phyloP scores from a whole-genome alignment of 805 yeast genomes.

The Nakazawaea populi region DNA sequence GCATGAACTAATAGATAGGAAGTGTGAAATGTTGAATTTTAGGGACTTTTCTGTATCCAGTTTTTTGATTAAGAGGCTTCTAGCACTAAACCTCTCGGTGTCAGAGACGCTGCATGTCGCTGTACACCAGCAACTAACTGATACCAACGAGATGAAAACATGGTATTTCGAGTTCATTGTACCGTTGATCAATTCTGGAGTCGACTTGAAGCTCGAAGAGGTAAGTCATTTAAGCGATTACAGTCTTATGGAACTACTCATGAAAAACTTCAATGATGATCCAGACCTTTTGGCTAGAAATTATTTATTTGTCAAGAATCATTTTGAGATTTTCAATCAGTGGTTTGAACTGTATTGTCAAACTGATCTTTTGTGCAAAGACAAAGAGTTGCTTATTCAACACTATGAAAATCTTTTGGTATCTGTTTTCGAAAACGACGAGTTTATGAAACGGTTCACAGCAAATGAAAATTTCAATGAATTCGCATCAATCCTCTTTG shows the following conservation, averaged over 20 bases:
- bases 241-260: background rate
- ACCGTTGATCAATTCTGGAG: constrained; percentile 3
- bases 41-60: background rate
- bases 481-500: constrained; percentile 1
- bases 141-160: background rate
- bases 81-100: background rate
- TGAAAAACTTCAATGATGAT: background rate
- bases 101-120: background rate
- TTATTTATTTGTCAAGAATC: background rate
- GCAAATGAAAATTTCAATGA: background rate
- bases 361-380: background rate
- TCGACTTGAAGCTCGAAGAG: background rate
- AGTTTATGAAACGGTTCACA: background rate
- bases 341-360: constrained; percentile 7
- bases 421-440: constrained; percentile 5
- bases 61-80: background rate
- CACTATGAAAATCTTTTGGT: constrained; percentile 1
- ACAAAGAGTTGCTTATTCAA: background rate
- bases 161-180: background rate
- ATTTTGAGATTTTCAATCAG: constrained; percentile 1
- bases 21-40: background rate
- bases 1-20: background rate
- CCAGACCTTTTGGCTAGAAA: background rate
- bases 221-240: background rate
- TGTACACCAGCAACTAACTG: background rate